These are phyloP conservation scores for Juglanconis sp. DNA, from an alignment of 2,329 filamentous ascomycete genomes.

Conservation along the genomic window DNA sequence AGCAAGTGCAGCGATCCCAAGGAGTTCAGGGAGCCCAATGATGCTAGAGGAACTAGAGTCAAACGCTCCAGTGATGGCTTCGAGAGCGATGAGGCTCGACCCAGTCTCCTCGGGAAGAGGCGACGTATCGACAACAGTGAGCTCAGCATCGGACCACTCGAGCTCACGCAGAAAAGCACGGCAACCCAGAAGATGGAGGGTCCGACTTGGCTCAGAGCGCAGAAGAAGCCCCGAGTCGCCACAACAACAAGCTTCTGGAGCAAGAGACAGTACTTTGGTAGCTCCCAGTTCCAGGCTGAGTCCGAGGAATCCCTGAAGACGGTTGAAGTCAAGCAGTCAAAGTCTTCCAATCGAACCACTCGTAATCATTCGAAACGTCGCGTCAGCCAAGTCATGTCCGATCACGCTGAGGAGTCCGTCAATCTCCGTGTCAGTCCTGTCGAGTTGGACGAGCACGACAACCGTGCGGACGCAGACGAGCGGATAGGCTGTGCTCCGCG, in stretches of 20 bases:
- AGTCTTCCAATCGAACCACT: neutral
- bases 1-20: neutral
- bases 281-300: conserved; percentile 1
- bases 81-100: conserved; percentile 8
- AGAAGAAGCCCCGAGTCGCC: conserved; percentile 10
- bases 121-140: conserved; percentile 3
- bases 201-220: neutral
- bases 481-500: neutral
- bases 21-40: neutral
- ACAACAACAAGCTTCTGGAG: neutral
- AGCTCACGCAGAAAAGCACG: conserved; percentile 20
- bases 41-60: neutral
- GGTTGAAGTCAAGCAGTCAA: neutral
- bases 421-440: neutral
- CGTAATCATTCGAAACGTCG: neutral
- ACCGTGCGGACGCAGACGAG: neutral
- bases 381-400: neutral
- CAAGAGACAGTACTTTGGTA: conserved; percentile 2
- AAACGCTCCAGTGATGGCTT: conserved; percentile 12
- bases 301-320: neutral
- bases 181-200: conserved; percentile 6
- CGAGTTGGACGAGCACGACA: neutral
- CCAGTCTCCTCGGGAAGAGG: neutral
- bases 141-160: conserved; percentile 18
- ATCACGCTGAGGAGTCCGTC: neutral